Percentiles rank a stretch among this genome's conserved stretches.
These are phyloP conservation scores for Colletotrichum simmondsii DNA, from an alignment of 2,329 filamentous ascomycete genomes.

Conservation along the genomic window DNA sequence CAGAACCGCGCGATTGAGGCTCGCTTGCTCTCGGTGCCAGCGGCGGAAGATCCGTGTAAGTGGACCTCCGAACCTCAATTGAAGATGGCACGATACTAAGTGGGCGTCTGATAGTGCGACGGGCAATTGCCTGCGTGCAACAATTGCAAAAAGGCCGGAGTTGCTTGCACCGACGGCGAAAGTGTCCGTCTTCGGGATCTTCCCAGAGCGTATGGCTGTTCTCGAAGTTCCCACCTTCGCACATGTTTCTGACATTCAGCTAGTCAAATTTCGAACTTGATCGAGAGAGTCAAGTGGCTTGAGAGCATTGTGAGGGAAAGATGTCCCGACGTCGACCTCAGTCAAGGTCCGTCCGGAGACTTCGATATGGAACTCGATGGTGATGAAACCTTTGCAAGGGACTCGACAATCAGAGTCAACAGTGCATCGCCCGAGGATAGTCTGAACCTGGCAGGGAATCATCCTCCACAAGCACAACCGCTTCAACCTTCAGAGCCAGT, in stretches of 20 bases:
- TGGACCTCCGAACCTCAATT: neutral
- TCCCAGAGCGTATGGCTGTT: constrained; percentile 50
- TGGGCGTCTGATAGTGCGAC: constrained; percentile 50
- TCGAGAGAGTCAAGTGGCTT: constrained; percentile 56
- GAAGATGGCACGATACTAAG: neutral
- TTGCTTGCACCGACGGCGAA: constrained; percentile 55
- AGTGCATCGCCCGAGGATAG: constrained; percentile 31
- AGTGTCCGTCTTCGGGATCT: constrained; percentile 51
- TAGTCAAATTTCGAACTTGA: constrained; percentile 46
- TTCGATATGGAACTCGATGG: constrained; percentile 15
- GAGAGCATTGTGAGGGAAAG: constrained; percentile 54
- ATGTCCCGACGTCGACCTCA: constrained; percentile 55
- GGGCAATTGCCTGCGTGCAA: constrained; percentile 53
- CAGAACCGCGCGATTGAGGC: constrained; percentile 41
- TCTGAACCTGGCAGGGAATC: neutral
- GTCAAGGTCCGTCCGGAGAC: constrained; percentile 17
- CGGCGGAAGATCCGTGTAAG: constrained; percentile 60
- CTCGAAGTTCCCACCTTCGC: too few relatives aligned
- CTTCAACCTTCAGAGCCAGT: constrained; percentile 9
- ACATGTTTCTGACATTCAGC: neutral
- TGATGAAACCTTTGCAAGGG: neutral
- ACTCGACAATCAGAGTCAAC: constrained; percentile 33
- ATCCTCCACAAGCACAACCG: neutral
- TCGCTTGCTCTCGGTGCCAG: constrained; percentile 50
- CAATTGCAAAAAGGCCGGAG: constrained; percentile 54